A percentile compares a stretch with the other conserved stretches of the same genome.
Conservation (phyloP, 306 rosid genomes). For the Oemleria cerasiformis region DNA sequence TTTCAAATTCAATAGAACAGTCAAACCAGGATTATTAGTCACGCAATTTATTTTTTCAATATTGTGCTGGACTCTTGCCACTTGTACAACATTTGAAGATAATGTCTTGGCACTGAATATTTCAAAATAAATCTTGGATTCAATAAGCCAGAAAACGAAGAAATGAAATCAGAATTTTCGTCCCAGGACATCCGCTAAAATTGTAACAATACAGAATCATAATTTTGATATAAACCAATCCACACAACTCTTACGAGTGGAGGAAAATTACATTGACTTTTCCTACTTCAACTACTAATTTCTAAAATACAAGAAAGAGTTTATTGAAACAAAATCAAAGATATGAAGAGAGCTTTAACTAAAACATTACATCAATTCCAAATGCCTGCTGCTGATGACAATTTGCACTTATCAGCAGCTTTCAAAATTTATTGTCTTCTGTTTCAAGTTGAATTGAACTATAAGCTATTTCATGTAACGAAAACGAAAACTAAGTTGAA, state of each 20-base stretch:
- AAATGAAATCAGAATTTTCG: too few species aligned
- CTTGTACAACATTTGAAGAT: too few species aligned
- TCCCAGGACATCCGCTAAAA: too few species aligned
- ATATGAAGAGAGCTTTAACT: not conserved
- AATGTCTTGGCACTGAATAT: too few species aligned
- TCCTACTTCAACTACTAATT: not conserved
- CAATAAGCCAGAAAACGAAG: too few species aligned
- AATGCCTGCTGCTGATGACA: not conserved
- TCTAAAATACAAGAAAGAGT: not conserved
- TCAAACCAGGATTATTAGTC: too few species aligned
- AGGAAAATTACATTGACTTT: not conserved
- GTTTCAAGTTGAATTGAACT: slow-evolving; percentile 22
- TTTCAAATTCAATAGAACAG: too few species aligned
- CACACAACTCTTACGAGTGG: not conserved
- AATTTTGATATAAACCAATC: not conserved
- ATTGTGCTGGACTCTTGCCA: too few species aligned
- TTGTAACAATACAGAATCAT: not conserved
- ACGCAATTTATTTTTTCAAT: too few species aligned
- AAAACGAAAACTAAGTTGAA: slow-evolving; percentile 3
- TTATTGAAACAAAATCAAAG: not conserved
- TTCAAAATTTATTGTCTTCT: slow-evolving; percentile 26
- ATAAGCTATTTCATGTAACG: slow-evolving; percentile 8
- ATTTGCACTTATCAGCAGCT: slow-evolving; percentile 5
- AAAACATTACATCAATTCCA: not conserved
- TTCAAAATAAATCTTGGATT: too few species aligned